These are phyloP conservation scores for Stemphylium vesicarium DNA, from an alignment of 2,329 filamentous ascomycete species.

Conservation along the genomic window DNA sequence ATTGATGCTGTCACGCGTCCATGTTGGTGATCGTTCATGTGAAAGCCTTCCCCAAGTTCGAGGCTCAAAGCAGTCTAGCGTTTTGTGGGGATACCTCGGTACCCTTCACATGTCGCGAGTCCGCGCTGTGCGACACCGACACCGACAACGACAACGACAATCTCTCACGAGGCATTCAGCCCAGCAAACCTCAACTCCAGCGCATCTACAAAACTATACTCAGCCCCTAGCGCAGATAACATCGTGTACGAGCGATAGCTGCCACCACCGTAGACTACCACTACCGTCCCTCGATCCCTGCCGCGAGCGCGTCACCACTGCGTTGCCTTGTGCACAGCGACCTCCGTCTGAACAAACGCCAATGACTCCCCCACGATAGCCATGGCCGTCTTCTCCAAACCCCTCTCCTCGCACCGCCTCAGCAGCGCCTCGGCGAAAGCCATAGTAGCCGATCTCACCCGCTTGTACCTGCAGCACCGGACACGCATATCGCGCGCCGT, in stretches of 20 bases:
- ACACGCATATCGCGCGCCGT: conserved; percentile 52
- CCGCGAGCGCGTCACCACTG: conserved; percentile 6
- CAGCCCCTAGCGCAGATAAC: neutral
- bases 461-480: conserved; percentile 48
- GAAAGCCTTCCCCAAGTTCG: conserved; percentile 15
- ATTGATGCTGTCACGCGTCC: no score
- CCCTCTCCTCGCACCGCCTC: conserved; percentile 38
- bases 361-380: conserved; percentile 33
- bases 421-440: conserved; percentile 44
- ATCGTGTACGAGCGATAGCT: neutral
- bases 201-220: neutral
- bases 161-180: conserved; percentile 8
- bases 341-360: neutral
- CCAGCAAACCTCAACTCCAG: conserved; percentile 17
- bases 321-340: conserved; percentile 2
- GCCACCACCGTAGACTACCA: neutral
- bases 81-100: conserved; percentile 32
- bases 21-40: conserved; percentile 1
- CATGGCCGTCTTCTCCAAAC: conserved; percentile 53
- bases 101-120: conserved; percentile 29
- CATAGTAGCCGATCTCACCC: conserved; percentile 47
- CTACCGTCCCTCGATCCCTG: neutral
- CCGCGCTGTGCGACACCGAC: conserved; percentile 3
- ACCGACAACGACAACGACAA: conserved; percentile 15
- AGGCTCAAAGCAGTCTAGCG: conserved; percentile 10